phyloP scores from a whole-genome alignment of 2,329 filamentous ascomycete species.

The Aspergillus hiratsukae region DNA sequence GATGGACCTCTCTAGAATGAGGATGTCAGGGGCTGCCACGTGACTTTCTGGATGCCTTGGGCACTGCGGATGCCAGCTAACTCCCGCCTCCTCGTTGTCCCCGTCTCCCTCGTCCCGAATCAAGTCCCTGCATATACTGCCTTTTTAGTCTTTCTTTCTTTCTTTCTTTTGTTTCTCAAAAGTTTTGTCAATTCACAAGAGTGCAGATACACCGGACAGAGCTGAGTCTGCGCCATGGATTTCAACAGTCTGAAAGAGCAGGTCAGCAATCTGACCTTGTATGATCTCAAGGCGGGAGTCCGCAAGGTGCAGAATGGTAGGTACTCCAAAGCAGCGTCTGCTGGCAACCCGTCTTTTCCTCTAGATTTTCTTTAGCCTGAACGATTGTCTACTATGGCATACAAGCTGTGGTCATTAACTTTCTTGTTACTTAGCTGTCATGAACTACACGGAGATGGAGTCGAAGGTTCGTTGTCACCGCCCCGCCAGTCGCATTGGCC shows the following conservation, averaged over 20 bases:
- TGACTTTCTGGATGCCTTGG: conserved; percentile 19
- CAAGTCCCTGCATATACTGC: background rate
- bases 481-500: conserved; percentile 11
- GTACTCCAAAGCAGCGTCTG: conserved; percentile 18
- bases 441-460: conserved; percentile 98
- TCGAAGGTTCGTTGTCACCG: conserved; percentile 47
- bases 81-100: conserved; percentile 14
- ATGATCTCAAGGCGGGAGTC: conserved; percentile 91
- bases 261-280: conserved; percentile 87
- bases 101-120: conserved; percentile 4
- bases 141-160: conserved; percentile 6
- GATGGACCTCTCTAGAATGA: too few species aligned
- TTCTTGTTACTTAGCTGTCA: conserved; percentile 62
- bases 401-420: conserved; percentile 8
- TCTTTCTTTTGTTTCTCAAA: conserved; percentile 2
- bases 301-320: conserved; percentile 95
- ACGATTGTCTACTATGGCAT: background rate
- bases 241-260: conserved; percentile 77
- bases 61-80: conserved; percentile 22
- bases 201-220: conserved; percentile 6
- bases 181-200: conserved; percentile 7
- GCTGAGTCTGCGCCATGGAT: conserved; percentile 60
- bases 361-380: background rate
- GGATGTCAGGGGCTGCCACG: conserved; percentile 28
- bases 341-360: background rate